A percentile compares a stretch with the other conserved stretches of the same genome.
Conservation (phyloP, 2,329 filamentous ascomycete genomes). For the Pseudogymnoascus sp. region DNA sequence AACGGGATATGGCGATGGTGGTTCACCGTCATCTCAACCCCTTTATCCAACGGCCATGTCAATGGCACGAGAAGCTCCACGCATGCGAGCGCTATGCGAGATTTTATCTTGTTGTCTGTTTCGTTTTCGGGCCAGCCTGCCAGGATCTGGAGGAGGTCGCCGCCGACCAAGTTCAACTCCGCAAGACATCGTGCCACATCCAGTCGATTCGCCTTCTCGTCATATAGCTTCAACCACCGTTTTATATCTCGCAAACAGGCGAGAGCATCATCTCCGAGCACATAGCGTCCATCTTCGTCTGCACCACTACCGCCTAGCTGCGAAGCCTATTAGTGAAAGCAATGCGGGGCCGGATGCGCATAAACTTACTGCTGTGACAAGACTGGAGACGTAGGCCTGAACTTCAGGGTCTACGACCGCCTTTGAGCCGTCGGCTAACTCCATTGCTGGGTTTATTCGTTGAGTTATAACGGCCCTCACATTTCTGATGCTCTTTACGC, state of each 20-base stretch:
- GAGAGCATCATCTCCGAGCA: slow-evolving; percentile 85
- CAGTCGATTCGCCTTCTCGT: slow-evolving; percentile 86
- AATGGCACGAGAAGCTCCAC: slow-evolving; percentile 85
- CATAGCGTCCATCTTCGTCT: slow-evolving; percentile 73
- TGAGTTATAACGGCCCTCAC: background rate
- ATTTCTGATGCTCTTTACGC: slow-evolving; percentile 13
- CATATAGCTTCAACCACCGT: slow-evolving; percentile 90
- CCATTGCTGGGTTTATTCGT: slow-evolving; percentile 37
- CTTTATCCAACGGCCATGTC: slow-evolving; percentile 85
- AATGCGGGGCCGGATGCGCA: background rate
- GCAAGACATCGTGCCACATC: slow-evolving; percentile 90
- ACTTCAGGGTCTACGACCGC: slow-evolving; percentile 83
- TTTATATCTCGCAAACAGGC: slow-evolving; percentile 89
- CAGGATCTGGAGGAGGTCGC: slow-evolving; percentile 84
- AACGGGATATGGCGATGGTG: slow-evolving; percentile 88
- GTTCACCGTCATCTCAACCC: slow-evolving; percentile 79
- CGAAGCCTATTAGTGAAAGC: slow-evolving; percentile 17
- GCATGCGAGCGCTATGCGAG: slow-evolving; percentile 74
- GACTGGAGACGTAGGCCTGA: slow-evolving; percentile 84
- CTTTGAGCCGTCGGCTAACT: slow-evolving; percentile 41
- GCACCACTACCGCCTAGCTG: slow-evolving; percentile 79
- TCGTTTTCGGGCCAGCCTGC: slow-evolving; percentile 69
- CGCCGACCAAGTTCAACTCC: slow-evolving; percentile 84
- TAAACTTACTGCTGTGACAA: slow-evolving; percentile 70
- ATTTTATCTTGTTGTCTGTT: slow-evolving; percentile 64